Evolutionary conservation across 352 stramenopile species (phyloP).

Genomic region (Globisporangium acanthophoron): DNA sequence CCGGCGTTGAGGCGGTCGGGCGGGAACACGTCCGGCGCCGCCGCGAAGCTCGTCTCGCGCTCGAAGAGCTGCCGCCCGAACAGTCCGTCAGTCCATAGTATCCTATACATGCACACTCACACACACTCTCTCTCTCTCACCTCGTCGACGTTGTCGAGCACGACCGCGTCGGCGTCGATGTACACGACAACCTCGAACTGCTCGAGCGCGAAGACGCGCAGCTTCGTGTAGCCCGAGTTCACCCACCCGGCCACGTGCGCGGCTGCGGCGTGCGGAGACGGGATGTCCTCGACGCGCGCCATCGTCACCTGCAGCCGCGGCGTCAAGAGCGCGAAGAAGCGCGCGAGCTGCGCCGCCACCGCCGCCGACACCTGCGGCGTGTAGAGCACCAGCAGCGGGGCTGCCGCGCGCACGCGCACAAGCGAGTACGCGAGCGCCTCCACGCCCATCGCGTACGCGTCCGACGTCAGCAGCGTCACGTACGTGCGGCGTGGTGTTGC

Average conservation of each 20-base stretch:
- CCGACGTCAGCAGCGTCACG: constrained; percentile 34
- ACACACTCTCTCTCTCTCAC: constrained; percentile 10
- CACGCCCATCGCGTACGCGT: constrained; percentile 32
- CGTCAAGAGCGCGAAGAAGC: constrained; percentile 14
- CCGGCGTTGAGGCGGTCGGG: constrained; percentile 83
- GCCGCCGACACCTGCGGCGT: constrained; percentile 23
- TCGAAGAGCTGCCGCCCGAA: constrained; percentile 24
- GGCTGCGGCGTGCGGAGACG: constrained; percentile 10
- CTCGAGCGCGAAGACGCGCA: constrained; percentile 49
- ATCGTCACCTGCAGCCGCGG: constrained; percentile 12
- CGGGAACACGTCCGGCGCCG: constrained; percentile 80
- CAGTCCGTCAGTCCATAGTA: background rate
- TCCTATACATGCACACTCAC: background rate
- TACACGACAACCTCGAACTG: constrained; percentile 83
- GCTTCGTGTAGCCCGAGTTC: constrained; percentile 39
- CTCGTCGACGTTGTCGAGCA: constrained; percentile 66
- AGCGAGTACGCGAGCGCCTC: constrained; percentile 33
- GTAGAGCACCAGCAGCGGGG: constrained; percentile 26
- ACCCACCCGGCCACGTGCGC: constrained; percentile 34
- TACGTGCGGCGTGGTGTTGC: constrained; percentile 5
- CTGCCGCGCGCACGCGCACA: constrained; percentile 6
- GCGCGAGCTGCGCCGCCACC: constrained; percentile 16
- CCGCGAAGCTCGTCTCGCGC: constrained; percentile 57
- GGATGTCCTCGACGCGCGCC: constrained; percentile 21
- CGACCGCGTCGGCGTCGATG: constrained; percentile 77